Conservation (phyloP, 331 rosid genomes). For the Malus hybrid region DNA sequence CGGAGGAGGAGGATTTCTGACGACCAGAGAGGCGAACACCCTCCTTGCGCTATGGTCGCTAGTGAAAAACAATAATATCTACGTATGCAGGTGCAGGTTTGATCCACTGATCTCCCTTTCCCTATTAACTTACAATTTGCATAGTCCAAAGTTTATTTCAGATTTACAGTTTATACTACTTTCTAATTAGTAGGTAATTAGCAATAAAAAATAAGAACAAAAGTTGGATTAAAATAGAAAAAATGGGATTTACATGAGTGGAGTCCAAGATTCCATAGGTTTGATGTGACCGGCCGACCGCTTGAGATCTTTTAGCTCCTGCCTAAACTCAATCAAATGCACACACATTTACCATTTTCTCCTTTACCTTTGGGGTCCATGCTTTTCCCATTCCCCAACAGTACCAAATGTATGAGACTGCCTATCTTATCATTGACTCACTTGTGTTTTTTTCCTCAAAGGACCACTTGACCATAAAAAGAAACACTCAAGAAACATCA, state of each 20-base stretch:
- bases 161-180: too few relatives aligned
- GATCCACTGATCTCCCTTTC: too few relatives aligned
- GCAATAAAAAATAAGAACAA: too few relatives aligned
- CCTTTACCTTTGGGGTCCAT: not conserved
- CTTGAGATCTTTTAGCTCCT: slow-evolving; percentile 13
- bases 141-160: too few relatives aligned
- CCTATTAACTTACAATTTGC: too few relatives aligned
- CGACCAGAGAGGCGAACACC: too few relatives aligned
- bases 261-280: slow-evolving; percentile 45
- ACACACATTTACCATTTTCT: slow-evolving; percentile 4
- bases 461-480: not conserved
- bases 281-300: slow-evolving; percentile 40
- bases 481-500: not conserved
- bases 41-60: too few relatives aligned
- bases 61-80: too few relatives aligned
- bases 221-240: too few relatives aligned
- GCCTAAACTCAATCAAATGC: slow-evolving; percentile 24
- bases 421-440: not conserved
- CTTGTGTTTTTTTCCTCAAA: not conserved
- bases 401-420: not conserved
- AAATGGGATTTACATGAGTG: not conserved
- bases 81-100: too few relatives aligned
- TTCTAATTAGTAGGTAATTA: too few relatives aligned
- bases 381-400: not conserved
- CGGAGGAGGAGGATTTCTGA: too few relatives aligned